phyloP scores from a whole-genome alignment of 768 basidiomycete species.

The Boletus rubroflammeus region DNA sequence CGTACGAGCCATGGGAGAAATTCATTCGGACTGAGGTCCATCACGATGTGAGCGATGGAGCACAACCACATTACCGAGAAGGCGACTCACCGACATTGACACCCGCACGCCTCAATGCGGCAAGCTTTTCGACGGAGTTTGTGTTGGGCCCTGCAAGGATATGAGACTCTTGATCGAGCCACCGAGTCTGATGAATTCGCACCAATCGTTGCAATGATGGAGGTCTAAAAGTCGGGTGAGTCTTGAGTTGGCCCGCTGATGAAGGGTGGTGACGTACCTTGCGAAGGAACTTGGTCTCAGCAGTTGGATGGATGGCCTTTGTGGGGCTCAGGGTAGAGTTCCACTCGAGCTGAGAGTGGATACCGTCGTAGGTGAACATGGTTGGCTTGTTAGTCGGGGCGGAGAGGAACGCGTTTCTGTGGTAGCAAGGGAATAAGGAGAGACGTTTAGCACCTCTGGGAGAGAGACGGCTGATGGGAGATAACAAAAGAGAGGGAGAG shows the following conservation, averaged over 20 bases:
- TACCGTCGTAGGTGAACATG: constrained; percentile 58
- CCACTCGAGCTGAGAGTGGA: constrained; percentile 90
- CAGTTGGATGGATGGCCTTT: constrained; percentile 64
- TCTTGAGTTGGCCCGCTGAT: not conserved
- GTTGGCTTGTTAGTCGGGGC: constrained; percentile 7
- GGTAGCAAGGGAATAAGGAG: not conserved
- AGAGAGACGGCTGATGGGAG: constrained; percentile 16
- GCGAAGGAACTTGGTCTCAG: constrained; percentile 81
- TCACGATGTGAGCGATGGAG: constrained; percentile 7
- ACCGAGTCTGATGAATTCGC: constrained; percentile 18
- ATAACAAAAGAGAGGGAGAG: constrained; percentile 5
- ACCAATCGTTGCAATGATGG: constrained; percentile 99
- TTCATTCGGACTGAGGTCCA: constrained; percentile 89
- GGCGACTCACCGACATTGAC: constrained; percentile 88
- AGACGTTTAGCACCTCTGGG: constrained; percentile 13
- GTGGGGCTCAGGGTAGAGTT: constrained; percentile 75
- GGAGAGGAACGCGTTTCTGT: constrained; percentile 9
- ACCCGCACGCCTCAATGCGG: constrained; percentile 81
- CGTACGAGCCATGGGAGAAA: constrained; percentile 98
- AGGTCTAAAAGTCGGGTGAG: constrained; percentile 55
- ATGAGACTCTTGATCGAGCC: constrained; percentile 3
- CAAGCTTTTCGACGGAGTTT: constrained; percentile 86
- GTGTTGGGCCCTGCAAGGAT: constrained; percentile 77
- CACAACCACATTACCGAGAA: not conserved
- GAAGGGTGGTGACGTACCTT: constrained; percentile 57